These are phyloP conservation scores for Dysphania ambrosioides DNA, from an alignment of 148 eudicot species.

Conservation along the genomic window DNA sequence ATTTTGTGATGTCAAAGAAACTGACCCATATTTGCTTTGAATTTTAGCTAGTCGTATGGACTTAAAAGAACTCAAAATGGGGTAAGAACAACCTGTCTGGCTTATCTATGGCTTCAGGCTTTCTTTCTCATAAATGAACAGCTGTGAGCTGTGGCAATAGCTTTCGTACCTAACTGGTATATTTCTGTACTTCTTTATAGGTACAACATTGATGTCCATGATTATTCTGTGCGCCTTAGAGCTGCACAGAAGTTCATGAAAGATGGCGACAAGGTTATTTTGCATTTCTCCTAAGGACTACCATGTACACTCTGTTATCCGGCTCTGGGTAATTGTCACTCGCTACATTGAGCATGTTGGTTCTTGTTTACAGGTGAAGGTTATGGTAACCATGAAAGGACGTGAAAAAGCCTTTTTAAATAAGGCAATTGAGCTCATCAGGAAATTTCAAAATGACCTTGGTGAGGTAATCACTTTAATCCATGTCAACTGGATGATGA, in stretches of 20 bases:
- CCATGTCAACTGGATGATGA: conserved; percentile 3
- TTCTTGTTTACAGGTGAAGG: conserved; percentile 61
- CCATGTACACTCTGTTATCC: neutral
- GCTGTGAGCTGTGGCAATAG: neutral
- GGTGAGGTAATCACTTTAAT: conserved; percentile 66
- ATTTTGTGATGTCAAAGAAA: conserved; percentile 19
- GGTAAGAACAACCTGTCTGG: conserved; percentile 38
- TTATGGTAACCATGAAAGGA: conserved; percentile 81
- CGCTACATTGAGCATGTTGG: conserved; percentile 20
- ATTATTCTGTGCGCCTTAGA: conserved; percentile 82
- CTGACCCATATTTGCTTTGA: conserved; percentile 32
- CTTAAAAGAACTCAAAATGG: conserved; percentile 93
- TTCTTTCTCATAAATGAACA: neutral
- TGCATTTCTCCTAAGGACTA: neutral
- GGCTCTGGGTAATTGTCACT: neutral
- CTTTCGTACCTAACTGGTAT: conserved; percentile 15
- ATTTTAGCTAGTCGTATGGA: conserved; percentile 75
- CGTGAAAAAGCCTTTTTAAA: conserved; percentile 64
- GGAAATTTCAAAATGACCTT: conserved; percentile 64
- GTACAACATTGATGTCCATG: conserved; percentile 83
- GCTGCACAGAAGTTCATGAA: conserved; percentile 82
- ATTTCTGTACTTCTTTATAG: conserved; percentile 39
- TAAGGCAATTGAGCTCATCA: conserved; percentile 71
- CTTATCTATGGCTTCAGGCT: neutral
- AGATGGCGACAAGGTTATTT: conserved; percentile 85